Evolutionary conservation across 2,329 filamentous ascomycete genomes (phyloP).

Genomic region (Helicocarpus griseus): DNA sequence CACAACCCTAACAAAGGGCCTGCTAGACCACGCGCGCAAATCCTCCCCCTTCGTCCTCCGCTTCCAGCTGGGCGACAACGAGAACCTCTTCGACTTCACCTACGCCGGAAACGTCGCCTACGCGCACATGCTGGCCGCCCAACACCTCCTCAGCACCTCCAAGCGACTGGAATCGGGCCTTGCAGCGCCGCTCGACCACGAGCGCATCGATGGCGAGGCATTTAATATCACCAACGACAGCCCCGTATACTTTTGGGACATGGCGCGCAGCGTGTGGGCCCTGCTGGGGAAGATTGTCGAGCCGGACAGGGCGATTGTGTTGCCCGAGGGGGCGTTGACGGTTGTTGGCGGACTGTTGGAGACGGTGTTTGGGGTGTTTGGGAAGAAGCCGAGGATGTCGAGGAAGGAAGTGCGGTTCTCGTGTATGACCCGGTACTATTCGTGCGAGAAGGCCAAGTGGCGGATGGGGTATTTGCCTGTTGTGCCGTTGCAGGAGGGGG

Average conservation of each 20-base stretch:
- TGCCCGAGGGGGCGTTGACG: constrained; percentile 31
- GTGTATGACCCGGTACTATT: constrained; percentile 41
- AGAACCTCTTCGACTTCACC: constrained; percentile 62
- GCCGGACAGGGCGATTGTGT: constrained; percentile 31
- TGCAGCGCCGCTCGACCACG: constrained; percentile 57
- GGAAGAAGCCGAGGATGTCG: constrained; percentile 38
- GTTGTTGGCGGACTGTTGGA: constrained; percentile 35
- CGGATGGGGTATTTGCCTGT: constrained; percentile 37
- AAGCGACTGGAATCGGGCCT: constrained; percentile 32
- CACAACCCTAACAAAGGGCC: constrained; percentile 60
- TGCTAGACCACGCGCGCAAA: constrained; percentile 61
- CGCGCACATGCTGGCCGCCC: constrained; percentile 72
- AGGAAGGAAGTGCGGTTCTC: constrained; percentile 37
- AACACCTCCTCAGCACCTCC: constrained; percentile 56
- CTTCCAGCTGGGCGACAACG: constrained; percentile 70
- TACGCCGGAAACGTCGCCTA: constrained; percentile 62
- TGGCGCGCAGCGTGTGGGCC: constrained; percentile 68
- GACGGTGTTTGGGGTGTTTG: constrained; percentile 32
- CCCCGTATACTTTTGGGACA: constrained; percentile 87
- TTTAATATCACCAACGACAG: constrained; percentile 87
- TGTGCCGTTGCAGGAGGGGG: constrained; percentile 37
- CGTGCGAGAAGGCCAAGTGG: constrained; percentile 37
- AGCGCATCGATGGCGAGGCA: constrained; percentile 71
- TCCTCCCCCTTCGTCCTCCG: constrained; percentile 51
- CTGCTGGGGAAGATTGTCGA: constrained; percentile 36